Evolutionary conservation across 331 rosid species (phyloP), one percentile per base, ranked within the genome.

Genomic region (Pyracantha coccinea): DNA sequence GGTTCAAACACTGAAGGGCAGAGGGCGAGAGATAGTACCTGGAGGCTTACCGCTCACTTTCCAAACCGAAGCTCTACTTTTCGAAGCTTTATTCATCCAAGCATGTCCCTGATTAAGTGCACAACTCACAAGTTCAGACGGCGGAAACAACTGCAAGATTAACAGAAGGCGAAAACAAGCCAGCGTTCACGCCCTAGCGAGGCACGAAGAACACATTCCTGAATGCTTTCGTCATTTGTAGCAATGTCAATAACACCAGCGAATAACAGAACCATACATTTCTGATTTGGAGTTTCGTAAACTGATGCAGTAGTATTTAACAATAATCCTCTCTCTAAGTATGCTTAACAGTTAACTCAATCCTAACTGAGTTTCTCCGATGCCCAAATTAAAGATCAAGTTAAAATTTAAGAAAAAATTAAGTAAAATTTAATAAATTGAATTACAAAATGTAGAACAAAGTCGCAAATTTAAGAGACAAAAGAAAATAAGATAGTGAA

Each of bases 11-110:
- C 47, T 41, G 47, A 41, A 41, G 58, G 66, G 7, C 25, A 2
- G 27, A 27, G 10, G 3, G 29, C 3, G 23, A 38, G 15, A 23
- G 16, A 61, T 8, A 24, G 45, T 85, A 89, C 94, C 98, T 65
- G 97, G 98, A 28, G 67, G 97, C 76, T 85, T 88, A 16, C 77
- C 72, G 52, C 92, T 77, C 52, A 84, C 86, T 69, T 78, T 84
- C 93, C 92, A 83, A 73, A 70, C 88, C 14, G 89, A 75, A 52
- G 55, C 27, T 55, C 91, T 84, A 55, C 24, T 33, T 82, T 71
- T 88, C 8, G 97, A 88, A 8, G 96, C 96, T 83, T 76, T 87
- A 69, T 73, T 77, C 61, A 89, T 86, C 98, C 98, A 93, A 81
- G 80, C 83, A 60, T 78, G 84, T 41, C 90, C 98, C 97, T 93